Evolutionary conservation across 306 rosid species (phyloP), one percentile per base, ranked within the genome.

Genomic region (Dicorynia guianensis): DNA sequence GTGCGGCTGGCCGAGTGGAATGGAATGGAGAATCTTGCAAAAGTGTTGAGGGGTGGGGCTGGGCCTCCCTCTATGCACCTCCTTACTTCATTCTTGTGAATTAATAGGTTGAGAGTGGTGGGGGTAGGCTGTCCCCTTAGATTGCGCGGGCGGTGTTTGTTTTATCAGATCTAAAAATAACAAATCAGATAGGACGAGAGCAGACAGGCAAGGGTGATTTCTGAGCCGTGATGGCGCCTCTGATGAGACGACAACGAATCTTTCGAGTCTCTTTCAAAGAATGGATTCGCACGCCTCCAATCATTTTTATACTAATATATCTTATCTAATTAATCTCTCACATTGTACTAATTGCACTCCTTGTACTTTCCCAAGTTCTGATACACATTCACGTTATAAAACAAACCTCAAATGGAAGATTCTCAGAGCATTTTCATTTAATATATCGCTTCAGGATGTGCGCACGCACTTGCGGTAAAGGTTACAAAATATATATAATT

Each of bases 21-120:
- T 55, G 54, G 62, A 68, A 70, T 50, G 43, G 54, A 79, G 72
- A 79, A 71, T 79, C 69, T 71, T 72, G 36, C 49, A 59, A 25
- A 25, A 25, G 2, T 25, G 2, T 25, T 25, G 59, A 74, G 66
- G 75, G 48, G n/a, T 71, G 36, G 20, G n/a, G n/a, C 20, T 33
- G 13, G 11, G 34, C 71, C 36, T 19, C 38, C 30, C 30, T 25
- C 30, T 25, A n/a, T n/a, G n/a, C n/a, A 11, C 60, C 34, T 56
- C 5, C 46, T 36, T 6, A 17, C 1, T 30, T 75, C 46, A 65
- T 65, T 25, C 10, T 0, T 30, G 30, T 25, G 30, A 25, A 25
- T 25, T 25, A 25, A 25, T 25, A 25, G 2, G 30, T 57, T 15
- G 17, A 30, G 17, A 18, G 1, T 30, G 25, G 42, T 33, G 19